Percentiles rank a stretch among this genome's conserved stretches.
Conservation (phyloP, 2,329 filamentous ascomycete species). For the Parastagonospora avenae region DNA sequence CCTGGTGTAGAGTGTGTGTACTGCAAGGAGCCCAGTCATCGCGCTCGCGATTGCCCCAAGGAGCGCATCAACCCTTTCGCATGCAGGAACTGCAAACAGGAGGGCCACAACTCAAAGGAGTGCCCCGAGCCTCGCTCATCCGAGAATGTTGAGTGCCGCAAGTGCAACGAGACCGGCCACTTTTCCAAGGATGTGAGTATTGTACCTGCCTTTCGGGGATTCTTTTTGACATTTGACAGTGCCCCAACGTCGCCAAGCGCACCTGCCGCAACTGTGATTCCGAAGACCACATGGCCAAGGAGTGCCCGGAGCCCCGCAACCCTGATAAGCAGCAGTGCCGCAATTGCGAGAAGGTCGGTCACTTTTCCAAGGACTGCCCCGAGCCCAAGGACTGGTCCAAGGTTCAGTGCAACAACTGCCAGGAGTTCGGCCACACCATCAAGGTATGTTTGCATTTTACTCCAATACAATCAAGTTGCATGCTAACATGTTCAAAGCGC, state of each 20-base stretch:
- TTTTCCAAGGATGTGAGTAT: slow-evolving; percentile 41
- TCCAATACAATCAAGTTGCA: background rate
- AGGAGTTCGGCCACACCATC: slow-evolving; percentile 44
- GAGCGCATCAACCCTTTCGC: slow-evolving; percentile 65
- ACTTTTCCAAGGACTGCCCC: slow-evolving; percentile 63
- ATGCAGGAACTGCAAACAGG: slow-evolving; percentile 71
- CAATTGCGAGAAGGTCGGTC: slow-evolving; percentile 70
- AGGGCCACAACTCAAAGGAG: slow-evolving; percentile 43
- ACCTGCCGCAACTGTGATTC: slow-evolving; percentile 46
- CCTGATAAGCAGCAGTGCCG: slow-evolving; percentile 53
- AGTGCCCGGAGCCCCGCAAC: slow-evolving; percentile 45
- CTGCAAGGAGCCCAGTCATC: slow-evolving; percentile 68
- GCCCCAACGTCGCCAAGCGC: slow-evolving; percentile 36
- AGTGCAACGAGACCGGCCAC: slow-evolving; percentile 60
- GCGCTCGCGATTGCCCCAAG: slow-evolving; percentile 67
- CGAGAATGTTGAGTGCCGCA: slow-evolving; percentile 68
- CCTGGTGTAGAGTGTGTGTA: slow-evolving; percentile 66
- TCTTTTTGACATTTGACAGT: slow-evolving; percentile 29
- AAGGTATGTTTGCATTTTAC: slow-evolving; percentile 36
- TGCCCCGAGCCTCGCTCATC: slow-evolving; percentile 54
- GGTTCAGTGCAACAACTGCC: slow-evolving; percentile 56
- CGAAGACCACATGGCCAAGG: slow-evolving; percentile 44
- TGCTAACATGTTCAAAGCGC: slow-evolving; percentile 28
- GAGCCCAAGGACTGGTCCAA: slow-evolving; percentile 60
- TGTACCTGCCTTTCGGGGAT: background rate